These are phyloP conservation scores for Chaetomium sp. DNA, from an alignment of 2,329 filamentous ascomycete genomes.

Conservation along the genomic window DNA sequence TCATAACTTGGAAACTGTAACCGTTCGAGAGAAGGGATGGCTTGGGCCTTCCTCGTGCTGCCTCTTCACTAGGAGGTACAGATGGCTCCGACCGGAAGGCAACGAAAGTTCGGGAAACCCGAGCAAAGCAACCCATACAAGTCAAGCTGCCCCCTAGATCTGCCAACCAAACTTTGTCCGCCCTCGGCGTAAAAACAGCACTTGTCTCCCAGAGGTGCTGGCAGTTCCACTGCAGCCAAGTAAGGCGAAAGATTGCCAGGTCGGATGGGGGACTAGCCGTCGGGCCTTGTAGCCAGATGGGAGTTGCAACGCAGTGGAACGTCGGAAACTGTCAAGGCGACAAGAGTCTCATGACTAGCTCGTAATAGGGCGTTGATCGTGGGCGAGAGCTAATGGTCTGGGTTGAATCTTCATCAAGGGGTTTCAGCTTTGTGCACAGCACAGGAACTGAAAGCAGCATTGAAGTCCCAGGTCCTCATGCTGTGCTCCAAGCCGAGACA, in stretches of 20 bases:
- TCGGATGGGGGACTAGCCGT: background rate
- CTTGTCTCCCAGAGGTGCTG: background rate
- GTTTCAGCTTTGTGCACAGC: no score
- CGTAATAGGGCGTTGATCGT: background rate
- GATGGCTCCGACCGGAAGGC: background rate
- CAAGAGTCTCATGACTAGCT: background rate
- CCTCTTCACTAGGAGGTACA: background rate
- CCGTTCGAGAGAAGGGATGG: background rate
- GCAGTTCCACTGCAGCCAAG: background rate
- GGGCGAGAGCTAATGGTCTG: background rate
- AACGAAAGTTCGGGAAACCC: background rate
- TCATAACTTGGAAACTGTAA: background rate
- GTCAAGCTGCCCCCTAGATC: background rate
- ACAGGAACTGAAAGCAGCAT: no score
- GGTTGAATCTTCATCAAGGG: no score
- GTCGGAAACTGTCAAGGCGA: background rate
- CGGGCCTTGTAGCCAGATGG: background rate
- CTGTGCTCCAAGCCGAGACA: no score
- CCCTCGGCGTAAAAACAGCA: background rate
- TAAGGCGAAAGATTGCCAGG: background rate
- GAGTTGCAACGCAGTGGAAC: background rate
- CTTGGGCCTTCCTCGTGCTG: background rate
- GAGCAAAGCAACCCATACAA: background rate
- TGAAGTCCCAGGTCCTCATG: no score
- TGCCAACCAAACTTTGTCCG: background rate